These are phyloP conservation scores for Trypanosoma cruzi DNA, from an alignment of 208 protist species.

Conservation along the genomic window DNA sequence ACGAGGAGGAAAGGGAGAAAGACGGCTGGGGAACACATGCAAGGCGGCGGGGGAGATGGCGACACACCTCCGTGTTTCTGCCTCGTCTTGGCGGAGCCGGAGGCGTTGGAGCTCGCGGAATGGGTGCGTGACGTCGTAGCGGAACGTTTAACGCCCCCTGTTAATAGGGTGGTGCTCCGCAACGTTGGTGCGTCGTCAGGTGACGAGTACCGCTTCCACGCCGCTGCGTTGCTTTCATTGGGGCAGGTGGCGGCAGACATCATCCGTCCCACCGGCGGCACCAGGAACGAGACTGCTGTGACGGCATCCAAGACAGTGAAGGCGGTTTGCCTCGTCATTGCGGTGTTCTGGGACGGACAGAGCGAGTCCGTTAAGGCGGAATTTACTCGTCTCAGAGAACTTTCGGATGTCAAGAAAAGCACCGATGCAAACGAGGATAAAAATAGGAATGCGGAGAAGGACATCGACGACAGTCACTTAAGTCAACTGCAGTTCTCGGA, in stretches of 20 bases:
- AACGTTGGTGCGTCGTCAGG: slow-evolving; percentile 1
- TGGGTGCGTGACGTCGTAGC: slow-evolving; percentile 20
- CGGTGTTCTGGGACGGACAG: slow-evolving; percentile 78
- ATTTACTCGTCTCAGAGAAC: slow-evolving; percentile 62
- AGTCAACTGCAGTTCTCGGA: neutral
- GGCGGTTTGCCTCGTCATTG: slow-evolving; percentile 50
- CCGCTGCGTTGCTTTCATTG: slow-evolving; percentile 2
- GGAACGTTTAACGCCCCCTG: slow-evolving; percentile 5
- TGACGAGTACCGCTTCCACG: slow-evolving; percentile 6
- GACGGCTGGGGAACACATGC: neutral
- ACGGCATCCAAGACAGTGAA: neutral
- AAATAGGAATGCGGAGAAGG: neutral
- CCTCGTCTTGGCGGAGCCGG: slow-evolving; percentile 24
- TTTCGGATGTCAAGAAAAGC: slow-evolving; percentile 32
- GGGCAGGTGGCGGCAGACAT: neutral
- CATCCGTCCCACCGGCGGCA: neutral
- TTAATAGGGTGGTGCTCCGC: neutral
- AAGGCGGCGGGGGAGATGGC: neutral
- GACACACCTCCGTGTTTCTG: slow-evolving; percentile 5
- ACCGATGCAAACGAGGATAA: neutral
- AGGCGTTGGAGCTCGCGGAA: slow-evolving; percentile 20
- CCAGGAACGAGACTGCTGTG: too few relatives aligned
- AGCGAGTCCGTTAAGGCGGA: slow-evolving; percentile 49
- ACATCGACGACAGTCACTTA: neutral
- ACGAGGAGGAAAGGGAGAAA: neutral